Evolutionary conservation across 148 eudicot species (phyloP).

Genomic region (Nepenthes mirabilis): DNA sequence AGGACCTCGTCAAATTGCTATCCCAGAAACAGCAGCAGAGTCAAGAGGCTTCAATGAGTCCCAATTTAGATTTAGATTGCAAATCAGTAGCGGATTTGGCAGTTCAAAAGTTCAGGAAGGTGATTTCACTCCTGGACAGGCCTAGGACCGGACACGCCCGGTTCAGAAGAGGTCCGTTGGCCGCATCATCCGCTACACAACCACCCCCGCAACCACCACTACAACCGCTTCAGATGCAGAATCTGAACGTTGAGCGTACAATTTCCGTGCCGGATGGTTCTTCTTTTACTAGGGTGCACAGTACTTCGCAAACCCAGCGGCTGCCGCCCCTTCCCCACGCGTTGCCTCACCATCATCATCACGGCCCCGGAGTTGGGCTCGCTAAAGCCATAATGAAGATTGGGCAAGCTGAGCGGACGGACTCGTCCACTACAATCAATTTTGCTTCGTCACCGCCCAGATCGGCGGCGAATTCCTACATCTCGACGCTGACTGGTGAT

Average conservation of each 20-base stretch:
- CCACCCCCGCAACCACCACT: constrained; percentile 3
- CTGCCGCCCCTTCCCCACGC: constrained; percentile 29
- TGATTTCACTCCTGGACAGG: constrained; percentile 42
- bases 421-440: constrained; percentile 22
- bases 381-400: no score
- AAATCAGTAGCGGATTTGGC: constrained; percentile 47
- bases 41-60: constrained; percentile 3
- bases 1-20: constrained; percentile 40
- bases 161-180: constrained; percentile 45
- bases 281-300: constrained; percentile 11
- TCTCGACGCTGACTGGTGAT: constrained; percentile 46
- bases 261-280: background rate
- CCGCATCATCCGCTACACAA: background rate
- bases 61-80: constrained; percentile 20
- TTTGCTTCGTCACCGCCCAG: constrained; percentile 23
- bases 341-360: no score
- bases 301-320: constrained; percentile 22
- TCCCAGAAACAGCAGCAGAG: constrained; percentile 17
- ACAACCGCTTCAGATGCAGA: background rate
- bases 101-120: constrained; percentile 45
- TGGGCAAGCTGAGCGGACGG: no score
- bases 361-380: no score
- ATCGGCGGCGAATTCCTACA: constrained; percentile 26
- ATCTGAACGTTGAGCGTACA: background rate
- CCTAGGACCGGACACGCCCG: constrained; percentile 61